These are phyloP conservation scores for Fusarium multiceps DNA, from an alignment of 2,329 filamentous ascomycete species.

Conservation along the genomic window DNA sequence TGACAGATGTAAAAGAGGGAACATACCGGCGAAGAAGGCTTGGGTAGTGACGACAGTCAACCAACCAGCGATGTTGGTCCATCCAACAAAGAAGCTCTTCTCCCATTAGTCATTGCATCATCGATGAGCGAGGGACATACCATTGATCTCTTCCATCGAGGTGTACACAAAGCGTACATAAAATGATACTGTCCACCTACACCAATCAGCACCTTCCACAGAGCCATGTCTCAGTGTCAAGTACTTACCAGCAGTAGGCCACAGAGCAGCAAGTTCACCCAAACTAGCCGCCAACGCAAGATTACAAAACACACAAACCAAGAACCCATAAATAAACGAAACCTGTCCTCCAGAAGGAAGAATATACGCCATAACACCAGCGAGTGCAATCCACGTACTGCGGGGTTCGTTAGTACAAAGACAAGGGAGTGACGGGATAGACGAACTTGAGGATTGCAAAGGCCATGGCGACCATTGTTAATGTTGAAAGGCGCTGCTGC, in stretches of 20 bases:
- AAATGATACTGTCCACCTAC: slow-evolving; percentile 58
- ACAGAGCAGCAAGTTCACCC: slow-evolving; percentile 57
- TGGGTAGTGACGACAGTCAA: slow-evolving; percentile 57
- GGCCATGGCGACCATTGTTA: slow-evolving; percentile 57
- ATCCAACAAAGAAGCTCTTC: slow-evolving; percentile 58
- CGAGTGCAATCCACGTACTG: slow-evolving; percentile 51
- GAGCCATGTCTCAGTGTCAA: too few species aligned
- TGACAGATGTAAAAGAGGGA: rapidly evolving
- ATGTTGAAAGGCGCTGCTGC: slow-evolving; percentile 46
- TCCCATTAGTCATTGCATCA: not conserved
- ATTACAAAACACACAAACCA: slow-evolving; percentile 59
- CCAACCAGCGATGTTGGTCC: slow-evolving; percentile 59
- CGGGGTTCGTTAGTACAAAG: not conserved
- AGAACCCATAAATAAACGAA: slow-evolving; percentile 58
- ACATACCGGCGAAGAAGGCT: slow-evolving; percentile 55
- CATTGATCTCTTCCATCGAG: slow-evolving; percentile 51
- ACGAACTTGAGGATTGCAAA: slow-evolving; percentile 56
- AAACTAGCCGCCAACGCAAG: slow-evolving; percentile 56
- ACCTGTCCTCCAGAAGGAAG: slow-evolving; percentile 56
- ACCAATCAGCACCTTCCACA: too few species aligned
- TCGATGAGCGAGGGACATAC: rapidly evolving
- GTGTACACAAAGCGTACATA: slow-evolving; percentile 55
- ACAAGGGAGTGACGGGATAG: not conserved
- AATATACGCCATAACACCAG: slow-evolving; percentile 56
- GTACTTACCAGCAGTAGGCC: slow-evolving; percentile 55